Evolutionary conservation across 2,329 filamentous ascomycete species (phyloP).

Genomic region (Aspergillus thermomutatus): DNA sequence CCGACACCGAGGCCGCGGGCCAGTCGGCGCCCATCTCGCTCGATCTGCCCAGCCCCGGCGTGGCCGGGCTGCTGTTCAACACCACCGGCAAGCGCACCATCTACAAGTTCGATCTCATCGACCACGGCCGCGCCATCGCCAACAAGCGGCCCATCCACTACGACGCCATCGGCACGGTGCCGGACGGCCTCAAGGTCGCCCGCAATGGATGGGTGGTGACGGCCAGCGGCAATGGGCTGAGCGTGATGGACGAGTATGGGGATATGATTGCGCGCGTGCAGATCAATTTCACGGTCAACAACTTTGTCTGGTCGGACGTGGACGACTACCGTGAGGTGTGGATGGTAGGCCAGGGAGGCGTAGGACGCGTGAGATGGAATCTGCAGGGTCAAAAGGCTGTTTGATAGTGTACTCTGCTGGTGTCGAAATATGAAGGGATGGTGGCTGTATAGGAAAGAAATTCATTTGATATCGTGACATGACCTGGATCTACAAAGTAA

Average conservation of each 20-base stretch:
- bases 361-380: not conserved
- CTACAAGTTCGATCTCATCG: conserved; percentile 3
- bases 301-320: conserved; percentile 1
- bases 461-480: too few relatives aligned
- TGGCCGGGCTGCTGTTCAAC: not conserved
- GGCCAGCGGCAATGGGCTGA: conserved; percentile 1
- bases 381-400: not conserved
- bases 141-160: conserved; percentile 2
- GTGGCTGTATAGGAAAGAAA: too few relatives aligned
- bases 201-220: conserved; percentile 2
- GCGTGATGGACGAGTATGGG: conserved; percentile 4
- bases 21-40: not conserved
- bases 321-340: conserved; percentile 2
- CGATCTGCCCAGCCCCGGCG: not conserved
- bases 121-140: not conserved
- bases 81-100: not conserved
- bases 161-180: conserved; percentile 1
- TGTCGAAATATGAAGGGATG: not conserved
- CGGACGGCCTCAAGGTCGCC: conserved; percentile 4
- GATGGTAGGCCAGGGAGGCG: not conserved
- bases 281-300: conserved; percentile 3
- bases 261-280: conserved; percentile 3
- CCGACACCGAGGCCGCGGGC: conserved; percentile 1
- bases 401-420: not conserved
- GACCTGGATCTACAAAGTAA: too few relatives aligned